Conservation (phyloP, 305 asterid genomes). For the Euphrasia arctica region DNA sequence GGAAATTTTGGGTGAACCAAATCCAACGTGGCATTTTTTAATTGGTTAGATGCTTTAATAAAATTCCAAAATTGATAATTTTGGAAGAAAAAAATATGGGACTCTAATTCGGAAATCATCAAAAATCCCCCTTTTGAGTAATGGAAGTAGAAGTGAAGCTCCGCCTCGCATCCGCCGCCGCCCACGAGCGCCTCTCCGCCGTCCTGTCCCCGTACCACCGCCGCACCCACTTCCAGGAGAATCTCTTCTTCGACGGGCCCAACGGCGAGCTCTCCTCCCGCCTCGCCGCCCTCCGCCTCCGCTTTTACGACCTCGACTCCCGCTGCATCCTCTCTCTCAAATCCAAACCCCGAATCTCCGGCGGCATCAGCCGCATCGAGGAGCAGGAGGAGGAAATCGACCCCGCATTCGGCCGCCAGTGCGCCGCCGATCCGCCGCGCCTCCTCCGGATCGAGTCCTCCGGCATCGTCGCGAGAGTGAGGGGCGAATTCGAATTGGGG, state of each 20-base stretch:
- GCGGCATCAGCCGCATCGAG: slow-evolving; percentile 71
- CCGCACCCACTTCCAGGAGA: slow-evolving; percentile 70
- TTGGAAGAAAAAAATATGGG: too few species aligned
- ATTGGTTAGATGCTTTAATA: too few species aligned
- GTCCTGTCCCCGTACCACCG: slow-evolving; percentile 60
- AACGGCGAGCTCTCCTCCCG: slow-evolving; percentile 62
- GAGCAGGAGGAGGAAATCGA: slow-evolving; percentile 83
- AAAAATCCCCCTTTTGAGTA: neutral
- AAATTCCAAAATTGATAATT: too few species aligned
- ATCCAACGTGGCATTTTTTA: too few species aligned
- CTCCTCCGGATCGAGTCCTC: slow-evolving; percentile 48
- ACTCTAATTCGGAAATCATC: too few species aligned
- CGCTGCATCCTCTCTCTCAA: slow-evolving; percentile 68
- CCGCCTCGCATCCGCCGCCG: slow-evolving; percentile 56
- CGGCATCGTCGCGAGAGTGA: slow-evolving; percentile 45
- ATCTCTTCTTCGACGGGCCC: slow-evolving; percentile 80
- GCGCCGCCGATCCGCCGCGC: slow-evolving; percentile 66
- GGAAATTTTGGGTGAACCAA: too few species aligned
- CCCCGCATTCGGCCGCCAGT: slow-evolving; percentile 62
- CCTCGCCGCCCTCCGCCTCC: slow-evolving; percentile 84
- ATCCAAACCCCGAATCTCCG: slow-evolving; percentile 57
- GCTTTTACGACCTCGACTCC: slow-evolving; percentile 82
- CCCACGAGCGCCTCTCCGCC: slow-evolving; percentile 62
- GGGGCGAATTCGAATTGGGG: slow-evolving; percentile 45
- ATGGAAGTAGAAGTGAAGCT: slow-evolving; percentile 95